phyloP scores from a whole-genome alignment of 192 early-diverging fungal species.

The Piromyces finnis region DNA sequence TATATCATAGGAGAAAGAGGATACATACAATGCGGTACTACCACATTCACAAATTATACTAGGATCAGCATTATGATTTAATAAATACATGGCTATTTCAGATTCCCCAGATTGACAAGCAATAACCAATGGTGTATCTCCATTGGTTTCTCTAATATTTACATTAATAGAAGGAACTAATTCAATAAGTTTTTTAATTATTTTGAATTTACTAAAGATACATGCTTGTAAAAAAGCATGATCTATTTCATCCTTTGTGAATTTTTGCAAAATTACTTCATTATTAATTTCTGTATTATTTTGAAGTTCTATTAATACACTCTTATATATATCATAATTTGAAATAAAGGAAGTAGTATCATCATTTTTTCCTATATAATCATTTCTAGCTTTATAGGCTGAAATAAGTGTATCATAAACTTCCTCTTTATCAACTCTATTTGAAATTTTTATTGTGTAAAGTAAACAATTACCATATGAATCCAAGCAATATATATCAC shows the following conservation, averaged over 20 bases:
- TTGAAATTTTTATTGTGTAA: not conserved
- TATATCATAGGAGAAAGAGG: not conserved
- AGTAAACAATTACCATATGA: not conserved
- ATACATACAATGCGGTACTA: not conserved
- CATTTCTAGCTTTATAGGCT: not conserved
- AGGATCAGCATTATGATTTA: not conserved
- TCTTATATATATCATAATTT: not conserved
- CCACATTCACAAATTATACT: not conserved
- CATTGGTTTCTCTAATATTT: not conserved
- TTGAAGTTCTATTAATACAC: not conserved
- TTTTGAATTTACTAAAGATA: not conserved
- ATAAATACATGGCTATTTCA: not conserved
- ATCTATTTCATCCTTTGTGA: not conserved
- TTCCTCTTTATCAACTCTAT: not conserved
- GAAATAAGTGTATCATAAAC: not conserved
- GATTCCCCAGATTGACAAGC: not conserved
- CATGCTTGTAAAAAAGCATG: not conserved
- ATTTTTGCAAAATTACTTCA: not conserved
- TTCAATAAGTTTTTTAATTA: not conserved
- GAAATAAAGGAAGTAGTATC: not conserved
- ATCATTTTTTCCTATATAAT: not conserved
- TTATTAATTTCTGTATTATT: too few relatives aligned
- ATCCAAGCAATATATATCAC: not conserved
- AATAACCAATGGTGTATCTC: not conserved
- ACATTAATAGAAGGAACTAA: not conserved